These are phyloP conservation scores for Fusarium sulawesiense DNA, from an alignment of 2,329 filamentous ascomycete species.

Conservation along the genomic window DNA sequence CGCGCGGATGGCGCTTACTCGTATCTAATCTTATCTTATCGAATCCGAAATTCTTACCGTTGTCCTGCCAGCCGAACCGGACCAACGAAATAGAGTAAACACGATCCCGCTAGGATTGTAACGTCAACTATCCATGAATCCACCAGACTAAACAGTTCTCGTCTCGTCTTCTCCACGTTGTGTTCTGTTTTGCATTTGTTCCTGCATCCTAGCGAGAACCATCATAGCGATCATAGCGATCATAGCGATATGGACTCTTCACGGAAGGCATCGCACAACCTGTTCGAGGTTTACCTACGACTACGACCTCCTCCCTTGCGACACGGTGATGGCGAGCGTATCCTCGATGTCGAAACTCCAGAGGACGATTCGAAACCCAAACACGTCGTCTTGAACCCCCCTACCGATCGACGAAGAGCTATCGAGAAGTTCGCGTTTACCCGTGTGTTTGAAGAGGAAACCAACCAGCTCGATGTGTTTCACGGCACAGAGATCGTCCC, in stretches of 20 bases:
- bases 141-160: conserved; percentile 27
- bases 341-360: conserved; percentile 79
- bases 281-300: conserved; percentile 93
- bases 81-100: conserved; percentile 23
- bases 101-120: conserved; percentile 22
- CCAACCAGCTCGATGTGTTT: conserved; percentile 88
- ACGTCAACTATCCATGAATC: conserved; percentile 39
- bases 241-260: conserved; percentile 52
- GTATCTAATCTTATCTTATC: conserved; percentile 35
- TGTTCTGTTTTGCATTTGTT: conserved; percentile 14
- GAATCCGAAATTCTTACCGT: background rate
- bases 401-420: conserved; percentile 85
- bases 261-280: conserved; percentile 59
- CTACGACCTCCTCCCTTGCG: conserved; percentile 75
- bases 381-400: conserved; percentile 82
- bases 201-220: conserved; percentile 20
- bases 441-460: conserved; percentile 87
- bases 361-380: conserved; percentile 62
- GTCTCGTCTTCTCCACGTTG: conserved; percentile 16
- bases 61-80: conserved; percentile 39
- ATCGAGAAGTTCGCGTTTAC: conserved; percentile 97
- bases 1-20: conserved; percentile 27
- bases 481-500: conserved; percentile 79
- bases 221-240: background rate
- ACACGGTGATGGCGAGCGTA: conserved; percentile 68